A percentile compares a stretch with the other conserved stretches of the same genome.
These are phyloP conservation scores for Diaporthe sp. DNA, from an alignment of 2,329 filamentous ascomycete genomes.

Conservation along the genomic window DNA sequence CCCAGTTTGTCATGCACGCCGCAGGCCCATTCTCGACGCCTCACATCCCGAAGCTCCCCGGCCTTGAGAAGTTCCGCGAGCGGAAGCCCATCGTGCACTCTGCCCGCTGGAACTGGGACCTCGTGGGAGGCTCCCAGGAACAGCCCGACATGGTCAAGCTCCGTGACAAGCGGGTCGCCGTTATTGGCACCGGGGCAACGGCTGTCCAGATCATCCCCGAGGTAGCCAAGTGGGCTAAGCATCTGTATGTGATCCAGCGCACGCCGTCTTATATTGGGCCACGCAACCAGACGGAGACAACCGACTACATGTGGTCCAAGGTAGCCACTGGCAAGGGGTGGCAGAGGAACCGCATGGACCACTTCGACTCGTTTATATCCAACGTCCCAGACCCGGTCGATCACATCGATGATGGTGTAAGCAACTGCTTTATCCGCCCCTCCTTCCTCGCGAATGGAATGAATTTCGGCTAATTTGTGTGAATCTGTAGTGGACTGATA, in stretches of 20 bases:
- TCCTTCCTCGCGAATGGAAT: neutral
- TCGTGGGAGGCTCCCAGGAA: neutral
- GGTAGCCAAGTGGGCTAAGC: conserved; percentile 63
- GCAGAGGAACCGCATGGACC: neutral
- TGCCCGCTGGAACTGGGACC: conserved; percentile 13
- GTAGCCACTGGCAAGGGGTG: neutral
- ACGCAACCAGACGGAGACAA: neutral
- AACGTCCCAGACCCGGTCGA: neutral
- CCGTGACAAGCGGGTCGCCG: conserved; percentile 69
- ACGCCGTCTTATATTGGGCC: conserved; percentile 68
- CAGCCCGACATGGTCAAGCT: conserved; percentile 31
- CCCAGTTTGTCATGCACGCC: conserved; percentile 53
- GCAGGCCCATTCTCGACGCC: conserved; percentile 58
- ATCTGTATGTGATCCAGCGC: conserved; percentile 76
- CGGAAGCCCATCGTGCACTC: conserved; percentile 32
- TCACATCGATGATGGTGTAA: neutral
- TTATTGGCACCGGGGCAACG: conserved; percentile 77
- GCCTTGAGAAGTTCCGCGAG: conserved; percentile 35
- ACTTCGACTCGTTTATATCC: neutral
- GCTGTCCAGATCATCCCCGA: conserved; percentile 75
- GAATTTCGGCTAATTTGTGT: neutral
- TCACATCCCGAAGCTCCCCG: conserved; percentile 49
- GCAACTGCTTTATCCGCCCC: neutral
- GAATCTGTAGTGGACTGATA: neutral
- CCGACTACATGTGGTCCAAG: neutral